Conservation (phyloP, 176 grass and related monocot genomes). For the Bolboschoenus planiculmis region DNA sequence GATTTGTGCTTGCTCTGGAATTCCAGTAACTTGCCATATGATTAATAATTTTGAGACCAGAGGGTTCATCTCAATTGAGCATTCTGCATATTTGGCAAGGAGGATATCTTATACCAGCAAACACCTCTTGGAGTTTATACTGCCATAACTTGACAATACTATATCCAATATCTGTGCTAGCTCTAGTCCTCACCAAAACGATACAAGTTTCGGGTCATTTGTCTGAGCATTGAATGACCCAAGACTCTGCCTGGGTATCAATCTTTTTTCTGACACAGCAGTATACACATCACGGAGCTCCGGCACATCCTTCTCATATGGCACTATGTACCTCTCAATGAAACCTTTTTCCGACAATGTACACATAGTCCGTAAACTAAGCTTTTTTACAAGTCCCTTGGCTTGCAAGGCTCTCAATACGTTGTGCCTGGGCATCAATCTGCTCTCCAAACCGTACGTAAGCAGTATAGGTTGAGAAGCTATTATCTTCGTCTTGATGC, state of each 20-base stretch:
- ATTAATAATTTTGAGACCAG: not conserved
- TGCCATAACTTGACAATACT: not conserved
- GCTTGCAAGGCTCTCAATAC: constrained; percentile 1
- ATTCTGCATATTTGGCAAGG: not conserved
- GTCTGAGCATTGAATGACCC: not conserved
- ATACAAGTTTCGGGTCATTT: not conserved
- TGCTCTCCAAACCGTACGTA: not conserved
- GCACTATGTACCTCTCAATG: not conserved
- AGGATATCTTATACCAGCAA: not conserved
- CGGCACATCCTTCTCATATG: not conserved
- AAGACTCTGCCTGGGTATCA: not conserved
- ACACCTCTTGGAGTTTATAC: not conserved
- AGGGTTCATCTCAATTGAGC: not conserved
- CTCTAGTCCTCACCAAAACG: not conserved
- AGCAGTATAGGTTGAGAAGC: not conserved
- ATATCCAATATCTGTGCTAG: not conserved
- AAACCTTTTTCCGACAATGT: not conserved
- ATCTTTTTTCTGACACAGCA: not conserved
- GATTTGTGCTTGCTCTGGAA: not conserved
- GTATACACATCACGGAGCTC: not conserved
- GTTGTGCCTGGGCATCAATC: not conserved
- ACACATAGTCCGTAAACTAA: not conserved
- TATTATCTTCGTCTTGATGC: not conserved
- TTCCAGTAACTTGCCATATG: not conserved
- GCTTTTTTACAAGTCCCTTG: not conserved